phyloP scores from a whole-genome alignment of 2,329 filamentous ascomycete species.

The Elsinoe necatrix region DNA sequence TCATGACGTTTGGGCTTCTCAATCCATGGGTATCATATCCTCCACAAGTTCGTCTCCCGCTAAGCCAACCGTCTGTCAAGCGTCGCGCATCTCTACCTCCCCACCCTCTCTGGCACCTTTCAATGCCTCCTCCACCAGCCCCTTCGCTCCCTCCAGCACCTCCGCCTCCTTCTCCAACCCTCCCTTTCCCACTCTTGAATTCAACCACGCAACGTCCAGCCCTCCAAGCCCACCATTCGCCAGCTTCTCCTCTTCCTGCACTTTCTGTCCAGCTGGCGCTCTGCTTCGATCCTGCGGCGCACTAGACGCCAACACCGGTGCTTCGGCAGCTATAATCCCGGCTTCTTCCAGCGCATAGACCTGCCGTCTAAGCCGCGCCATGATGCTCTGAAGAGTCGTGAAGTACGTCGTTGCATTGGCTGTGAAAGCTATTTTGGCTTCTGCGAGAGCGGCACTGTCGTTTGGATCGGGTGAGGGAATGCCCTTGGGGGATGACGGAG shows the following conservation, averaged over 20 bases:
- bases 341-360: conserved; percentile 76
- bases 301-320: conserved; percentile 28
- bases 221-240: conserved; percentile 42
- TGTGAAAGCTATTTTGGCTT: conserved; percentile 54
- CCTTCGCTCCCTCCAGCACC: conserved; percentile 57
- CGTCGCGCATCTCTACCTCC: conserved; percentile 3
- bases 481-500: background rate
- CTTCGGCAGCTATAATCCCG: conserved; percentile 53
- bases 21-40: conserved; percentile 11
- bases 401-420: conserved; percentile 54
- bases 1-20: background rate
- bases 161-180: conserved; percentile 78
- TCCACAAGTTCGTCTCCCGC: background rate
- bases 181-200: conserved; percentile 73
- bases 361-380: conserved; percentile 65
- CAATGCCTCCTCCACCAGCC: conserved; percentile 41
- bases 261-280: conserved; percentile 14
- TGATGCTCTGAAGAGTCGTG: conserved; percentile 61
- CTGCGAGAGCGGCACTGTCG: conserved; percentile 39
- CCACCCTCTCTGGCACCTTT: conserved; percentile 14
- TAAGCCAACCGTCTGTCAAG: no score
- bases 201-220: conserved; percentile 83
- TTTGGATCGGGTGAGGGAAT: conserved; percentile 30
- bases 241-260: conserved; percentile 23
- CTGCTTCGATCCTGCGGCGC: conserved; percentile 21